Evolutionary conservation across 2,329 filamentous ascomycete species (phyloP).

Genomic region (Fusarium sp.): DNA sequence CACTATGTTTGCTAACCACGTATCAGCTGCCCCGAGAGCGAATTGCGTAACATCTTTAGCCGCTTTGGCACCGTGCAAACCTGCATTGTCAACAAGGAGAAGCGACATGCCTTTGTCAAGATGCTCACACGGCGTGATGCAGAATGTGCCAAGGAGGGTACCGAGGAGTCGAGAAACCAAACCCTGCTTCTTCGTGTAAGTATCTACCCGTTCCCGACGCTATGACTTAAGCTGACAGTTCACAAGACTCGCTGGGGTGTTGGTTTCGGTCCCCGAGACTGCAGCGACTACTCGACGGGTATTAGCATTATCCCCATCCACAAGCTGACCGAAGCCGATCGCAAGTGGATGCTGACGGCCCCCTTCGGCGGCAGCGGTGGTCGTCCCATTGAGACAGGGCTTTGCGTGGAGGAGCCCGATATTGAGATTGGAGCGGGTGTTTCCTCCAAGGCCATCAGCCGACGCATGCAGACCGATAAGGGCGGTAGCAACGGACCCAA

Average conservation of each 20-base stretch:
- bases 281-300: conserved; percentile 93
- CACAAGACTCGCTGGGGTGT: conserved; percentile 95
- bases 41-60: conserved; percentile 84
- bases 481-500: conserved; percentile 74
- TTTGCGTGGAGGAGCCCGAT: conserved; percentile 96
- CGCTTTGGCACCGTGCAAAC: conserved; percentile 92
- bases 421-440: conserved; percentile 99
- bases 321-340: conserved; percentile 93
- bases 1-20: conserved; percentile 44
- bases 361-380: conserved; percentile 95
- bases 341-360: conserved; percentile 96
- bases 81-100: conserved; percentile 98
- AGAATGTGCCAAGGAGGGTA: conserved; percentile 83
- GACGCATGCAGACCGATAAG: conserved; percentile 77
- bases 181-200: conserved; percentile 80
- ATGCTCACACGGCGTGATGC: conserved; percentile 94
- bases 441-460: conserved; percentile 87
- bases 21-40: conserved; percentile 77
- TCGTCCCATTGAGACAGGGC: conserved; percentile 79
- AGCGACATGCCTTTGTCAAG: conserved; percentile 98
- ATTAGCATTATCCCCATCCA: conserved; percentile 94
- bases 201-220: conserved; percentile 22
- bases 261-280: conserved; percentile 95
- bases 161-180: conserved; percentile 82
- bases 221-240: conserved; percentile 41